These are phyloP conservation scores for Kodamaea laetipori DNA, from an alignment of 805 yeast genomes.

Conservation along the genomic window DNA sequence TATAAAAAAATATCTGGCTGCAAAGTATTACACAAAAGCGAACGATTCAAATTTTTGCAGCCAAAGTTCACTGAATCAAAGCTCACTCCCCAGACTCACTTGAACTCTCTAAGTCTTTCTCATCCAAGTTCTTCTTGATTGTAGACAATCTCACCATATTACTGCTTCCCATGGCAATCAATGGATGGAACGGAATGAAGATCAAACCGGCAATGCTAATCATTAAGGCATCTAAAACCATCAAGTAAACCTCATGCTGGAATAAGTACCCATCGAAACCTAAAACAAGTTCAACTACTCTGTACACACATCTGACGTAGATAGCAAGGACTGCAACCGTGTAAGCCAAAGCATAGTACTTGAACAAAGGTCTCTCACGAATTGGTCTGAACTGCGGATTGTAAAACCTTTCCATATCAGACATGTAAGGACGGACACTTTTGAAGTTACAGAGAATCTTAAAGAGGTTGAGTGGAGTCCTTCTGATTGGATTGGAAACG, in stretches of 20 bases:
- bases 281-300: conserved; percentile 69
- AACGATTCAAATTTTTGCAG: too few species aligned
- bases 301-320: conserved; percentile 68
- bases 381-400: conserved; percentile 9
- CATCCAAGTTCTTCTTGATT: conserved; percentile 9
- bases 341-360: conserved; percentile 13
- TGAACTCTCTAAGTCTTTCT: neutral
- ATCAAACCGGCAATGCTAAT: conserved; percentile 27
- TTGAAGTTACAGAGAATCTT: conserved; percentile 13
- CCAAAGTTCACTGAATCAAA: neutral
- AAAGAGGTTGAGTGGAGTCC: conserved; percentile 8
- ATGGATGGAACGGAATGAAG: conserved; percentile 58
- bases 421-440: conserved; percentile 6
- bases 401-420: conserved; percentile 14
- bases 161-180: conserved; percentile 55
- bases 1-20: too few species aligned
- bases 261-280: conserved; percentile 74
- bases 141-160: conserved; percentile 8
- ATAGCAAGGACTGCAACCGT: conserved; percentile 8
- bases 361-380: conserved; percentile 10
- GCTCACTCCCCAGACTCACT: conserved; percentile 2
- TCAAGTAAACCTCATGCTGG: conserved; percentile 45
- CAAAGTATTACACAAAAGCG: too few species aligned
- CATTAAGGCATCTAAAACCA: conserved; percentile 36
- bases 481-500: conserved; percentile 5